phyloP scores from a whole-genome alignment of 164 flowering plant genomes.

The Stephania yunnanensis region DNA sequence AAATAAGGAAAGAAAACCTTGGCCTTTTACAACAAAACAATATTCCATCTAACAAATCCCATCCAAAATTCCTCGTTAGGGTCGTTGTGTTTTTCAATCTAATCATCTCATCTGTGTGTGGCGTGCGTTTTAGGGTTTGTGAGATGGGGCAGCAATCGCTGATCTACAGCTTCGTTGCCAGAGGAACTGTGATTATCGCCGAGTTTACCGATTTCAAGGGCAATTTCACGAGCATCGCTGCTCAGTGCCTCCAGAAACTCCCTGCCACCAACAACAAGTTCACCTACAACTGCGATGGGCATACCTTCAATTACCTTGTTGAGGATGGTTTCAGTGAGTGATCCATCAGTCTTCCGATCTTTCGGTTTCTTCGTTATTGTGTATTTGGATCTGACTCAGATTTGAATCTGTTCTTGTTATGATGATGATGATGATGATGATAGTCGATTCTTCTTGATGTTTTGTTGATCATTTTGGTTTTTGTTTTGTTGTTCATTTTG shows the following conservation, averaged over 20 bases:
- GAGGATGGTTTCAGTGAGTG: slow-evolving; percentile 22
- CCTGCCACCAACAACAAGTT: slow-evolving; percentile 23
- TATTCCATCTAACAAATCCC: neutral
- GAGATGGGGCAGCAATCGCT: slow-evolving; percentile 17
- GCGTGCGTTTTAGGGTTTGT: slow-evolving; percentile 4
- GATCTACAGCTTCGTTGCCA: slow-evolving; percentile 18
- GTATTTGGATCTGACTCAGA: neutral
- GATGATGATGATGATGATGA: too few species aligned
- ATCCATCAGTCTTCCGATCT: neutral
- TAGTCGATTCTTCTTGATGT: too few species aligned
- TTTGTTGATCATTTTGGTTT: too few species aligned
- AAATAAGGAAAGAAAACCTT: neutral
- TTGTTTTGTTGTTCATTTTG: too few species aligned
- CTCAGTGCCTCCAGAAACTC: slow-evolving; percentile 21
- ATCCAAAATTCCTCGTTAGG: neutral
- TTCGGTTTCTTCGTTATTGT: neutral
- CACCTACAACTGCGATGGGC: slow-evolving; percentile 22
- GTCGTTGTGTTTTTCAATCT: neutral
- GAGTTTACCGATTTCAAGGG: slow-evolving; percentile 24
- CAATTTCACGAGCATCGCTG: slow-evolving; percentile 18
- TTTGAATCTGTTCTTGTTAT: neutral
- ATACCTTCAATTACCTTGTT: slow-evolving; percentile 21
- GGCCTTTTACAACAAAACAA: neutral
- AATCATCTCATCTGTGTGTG: neutral
- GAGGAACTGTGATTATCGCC: slow-evolving; percentile 19